These are phyloP conservation scores for Solanum paucissectum DNA, from an alignment of 257 asterid species.

Conservation along the genomic window DNA sequence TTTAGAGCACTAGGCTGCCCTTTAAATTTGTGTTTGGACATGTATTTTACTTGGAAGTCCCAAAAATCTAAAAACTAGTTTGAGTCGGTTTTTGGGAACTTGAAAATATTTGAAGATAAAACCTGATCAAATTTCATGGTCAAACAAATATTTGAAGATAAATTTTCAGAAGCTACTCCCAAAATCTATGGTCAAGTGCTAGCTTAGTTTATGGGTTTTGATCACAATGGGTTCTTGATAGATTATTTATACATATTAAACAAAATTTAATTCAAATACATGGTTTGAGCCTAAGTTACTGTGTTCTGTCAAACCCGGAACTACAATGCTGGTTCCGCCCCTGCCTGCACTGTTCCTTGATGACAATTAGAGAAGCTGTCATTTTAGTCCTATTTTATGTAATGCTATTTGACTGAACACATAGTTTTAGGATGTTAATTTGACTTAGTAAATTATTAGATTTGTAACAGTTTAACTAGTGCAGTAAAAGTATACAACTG, in stretches of 20 bases:
- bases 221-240: neutral
- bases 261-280: neutral
- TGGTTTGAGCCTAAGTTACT: neutral
- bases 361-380: neutral
- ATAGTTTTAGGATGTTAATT: neutral
- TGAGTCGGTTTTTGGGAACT: neutral
- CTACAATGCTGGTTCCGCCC: neutral
- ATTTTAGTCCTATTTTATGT: neutral
- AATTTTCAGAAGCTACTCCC: neutral
- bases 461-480: too few relatives aligned
- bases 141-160: neutral
- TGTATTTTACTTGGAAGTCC: neutral
- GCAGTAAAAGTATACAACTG: neutral
- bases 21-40: neutral
- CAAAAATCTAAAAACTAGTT: neutral
- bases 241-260: neutral
- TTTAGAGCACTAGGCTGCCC: neutral
- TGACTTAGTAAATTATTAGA: neutral
- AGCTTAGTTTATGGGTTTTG: neutral
- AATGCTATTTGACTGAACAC: neutral
- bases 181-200: neutral
- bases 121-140: neutral
- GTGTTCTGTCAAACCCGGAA: neutral
- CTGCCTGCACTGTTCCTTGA: neutral
- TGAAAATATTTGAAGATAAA: neutral